Evolutionary conservation across 176 grass and related monocot genomes (phyloP).

Genomic region (Stipa capillata): DNA sequence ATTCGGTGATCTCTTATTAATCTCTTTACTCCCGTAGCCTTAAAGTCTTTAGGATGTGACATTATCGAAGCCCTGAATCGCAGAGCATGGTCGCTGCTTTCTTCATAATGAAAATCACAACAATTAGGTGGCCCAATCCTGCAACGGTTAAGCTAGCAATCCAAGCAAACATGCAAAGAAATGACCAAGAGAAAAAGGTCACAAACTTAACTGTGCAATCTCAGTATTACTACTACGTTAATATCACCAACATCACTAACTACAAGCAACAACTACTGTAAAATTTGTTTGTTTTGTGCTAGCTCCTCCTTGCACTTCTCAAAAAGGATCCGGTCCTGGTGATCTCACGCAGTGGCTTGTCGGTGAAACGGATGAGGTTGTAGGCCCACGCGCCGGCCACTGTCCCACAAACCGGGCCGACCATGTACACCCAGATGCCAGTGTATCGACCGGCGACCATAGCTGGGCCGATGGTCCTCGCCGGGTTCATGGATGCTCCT

Average conservation of each 20-base stretch:
- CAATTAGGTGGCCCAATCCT: neutral
- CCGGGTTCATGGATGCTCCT: slow-evolving; percentile 71
- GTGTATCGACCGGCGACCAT: slow-evolving; percentile 37
- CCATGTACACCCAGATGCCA: slow-evolving; percentile 54
- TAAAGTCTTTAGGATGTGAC: too few species aligned
- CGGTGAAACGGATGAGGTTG: slow-evolving; percentile 59
- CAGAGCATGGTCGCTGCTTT: neutral
- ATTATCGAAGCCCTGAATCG: neutral
- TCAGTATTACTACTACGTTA: neutral
- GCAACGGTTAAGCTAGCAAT: neutral
- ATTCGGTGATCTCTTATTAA: too few species aligned
- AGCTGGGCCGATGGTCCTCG: slow-evolving; percentile 55
- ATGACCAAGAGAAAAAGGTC: neutral
- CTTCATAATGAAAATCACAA: neutral
- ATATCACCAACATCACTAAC: neutral
- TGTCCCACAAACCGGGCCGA: slow-evolving; percentile 32
- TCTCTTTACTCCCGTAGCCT: too few species aligned
- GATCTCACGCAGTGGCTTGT: slow-evolving; percentile 54
- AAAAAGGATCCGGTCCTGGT: slow-evolving; percentile 33
- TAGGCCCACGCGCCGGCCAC: slow-evolving; percentile 56
- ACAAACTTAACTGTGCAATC: neutral
- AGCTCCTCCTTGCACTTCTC: slow-evolving; percentile 19
- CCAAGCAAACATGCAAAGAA: neutral
- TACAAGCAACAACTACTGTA: neutral
- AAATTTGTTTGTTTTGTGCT: neutral